These are phyloP conservation scores for Sideroxylon spinosum DNA, from an alignment of 179 eudicot genomes.

Conservation along the genomic window DNA sequence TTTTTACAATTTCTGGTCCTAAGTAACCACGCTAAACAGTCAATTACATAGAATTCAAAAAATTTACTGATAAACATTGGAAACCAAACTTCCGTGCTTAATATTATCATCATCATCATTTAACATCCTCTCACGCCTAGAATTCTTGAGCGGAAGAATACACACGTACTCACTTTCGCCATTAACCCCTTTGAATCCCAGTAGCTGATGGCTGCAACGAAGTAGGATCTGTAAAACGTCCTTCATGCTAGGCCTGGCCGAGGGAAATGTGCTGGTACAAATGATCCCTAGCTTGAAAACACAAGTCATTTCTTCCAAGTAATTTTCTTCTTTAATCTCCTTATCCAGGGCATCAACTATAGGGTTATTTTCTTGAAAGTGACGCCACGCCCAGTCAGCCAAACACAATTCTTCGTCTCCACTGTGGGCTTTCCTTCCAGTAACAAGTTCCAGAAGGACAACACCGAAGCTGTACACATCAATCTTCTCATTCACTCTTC, in stretches of 20 bases:
- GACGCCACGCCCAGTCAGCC: conserved; percentile 34
- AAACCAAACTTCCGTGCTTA: too few relatives aligned
- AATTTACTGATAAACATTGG: too few relatives aligned
- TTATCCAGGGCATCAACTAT: conserved; percentile 23
- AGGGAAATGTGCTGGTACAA: conserved; percentile 29
- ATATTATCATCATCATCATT: too few relatives aligned
- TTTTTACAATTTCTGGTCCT: too few relatives aligned
- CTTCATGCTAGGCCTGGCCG: conserved; percentile 34
- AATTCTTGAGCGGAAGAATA: too few relatives aligned
- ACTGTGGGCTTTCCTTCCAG: conserved; percentile 53
- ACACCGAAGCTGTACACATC: conserved; percentile 78
- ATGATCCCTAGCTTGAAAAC: conserved; percentile 32
- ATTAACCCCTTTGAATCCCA: neutral
- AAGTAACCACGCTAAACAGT: too few relatives aligned
- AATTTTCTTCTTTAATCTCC: conserved; percentile 19
- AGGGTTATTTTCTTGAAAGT: conserved; percentile 18
- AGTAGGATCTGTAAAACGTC: conserved; percentile 27
- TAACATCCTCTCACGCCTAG: too few relatives aligned
- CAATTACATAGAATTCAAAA: too few relatives aligned
- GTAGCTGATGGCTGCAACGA: conserved; percentile 7
- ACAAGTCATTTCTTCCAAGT: conserved; percentile 22
- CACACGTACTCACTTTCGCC: too few relatives aligned
- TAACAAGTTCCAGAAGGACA: conserved; percentile 60
- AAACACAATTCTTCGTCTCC: conserved; percentile 44
- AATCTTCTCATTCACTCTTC: conserved; percentile 54